Percentiles rank a stretch among this genome's conserved stretches.
These are phyloP conservation scores for Onygenales sp. DNA, from an alignment of 2,329 filamentous ascomycete species.

Conservation along the genomic window DNA sequence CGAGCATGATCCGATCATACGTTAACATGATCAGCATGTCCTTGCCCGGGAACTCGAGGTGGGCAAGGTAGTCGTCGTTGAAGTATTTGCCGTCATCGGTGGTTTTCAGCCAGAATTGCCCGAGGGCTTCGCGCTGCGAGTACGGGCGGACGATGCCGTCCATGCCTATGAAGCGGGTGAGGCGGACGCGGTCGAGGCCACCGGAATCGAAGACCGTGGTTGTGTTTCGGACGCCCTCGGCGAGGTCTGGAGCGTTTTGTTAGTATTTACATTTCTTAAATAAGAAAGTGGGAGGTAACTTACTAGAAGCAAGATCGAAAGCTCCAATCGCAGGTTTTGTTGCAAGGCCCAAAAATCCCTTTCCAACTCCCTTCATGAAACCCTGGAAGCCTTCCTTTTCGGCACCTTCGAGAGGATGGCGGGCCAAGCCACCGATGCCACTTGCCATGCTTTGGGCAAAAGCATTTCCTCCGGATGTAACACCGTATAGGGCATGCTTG, in stretches of 20 bases:
- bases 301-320: slow-evolving; percentile 84
- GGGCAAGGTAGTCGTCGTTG: slow-evolving; percentile 93
- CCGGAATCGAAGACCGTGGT: slow-evolving; percentile 96
- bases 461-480: slow-evolving; percentile 89
- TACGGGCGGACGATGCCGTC: slow-evolving; percentile 94
- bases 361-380: slow-evolving; percentile 96
- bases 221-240: slow-evolving; percentile 95
- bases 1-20: slow-evolving; percentile 77
- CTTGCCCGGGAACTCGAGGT: slow-evolving; percentile 80
- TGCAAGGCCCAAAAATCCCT: slow-evolving; percentile 84
- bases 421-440: slow-evolving; percentile 83
- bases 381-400: slow-evolving; percentile 90
- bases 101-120: slow-evolving; percentile 98
- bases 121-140: slow-evolving; percentile 86
- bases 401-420: slow-evolving; percentile 88
- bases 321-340: slow-evolving; percentile 96
- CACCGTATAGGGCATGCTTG: slow-evolving; percentile 94
- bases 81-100: slow-evolving; percentile 97
- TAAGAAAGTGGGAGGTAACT: slow-evolving; percentile 8
- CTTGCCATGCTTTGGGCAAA: slow-evolving; percentile 88
- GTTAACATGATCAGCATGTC: slow-evolving; percentile 88
- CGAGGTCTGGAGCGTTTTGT: slow-evolving; percentile 50
- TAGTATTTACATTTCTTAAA: slow-evolving; percentile 4
- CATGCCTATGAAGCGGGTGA: slow-evolving; percentile 80
- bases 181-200: slow-evolving; percentile 87